Percentiles rank a stretch among this genome's conserved stretches.
phyloP scores from a whole-genome alignment of 1,139 yeast genomes.

The Suhomyces terraborum region DNA sequence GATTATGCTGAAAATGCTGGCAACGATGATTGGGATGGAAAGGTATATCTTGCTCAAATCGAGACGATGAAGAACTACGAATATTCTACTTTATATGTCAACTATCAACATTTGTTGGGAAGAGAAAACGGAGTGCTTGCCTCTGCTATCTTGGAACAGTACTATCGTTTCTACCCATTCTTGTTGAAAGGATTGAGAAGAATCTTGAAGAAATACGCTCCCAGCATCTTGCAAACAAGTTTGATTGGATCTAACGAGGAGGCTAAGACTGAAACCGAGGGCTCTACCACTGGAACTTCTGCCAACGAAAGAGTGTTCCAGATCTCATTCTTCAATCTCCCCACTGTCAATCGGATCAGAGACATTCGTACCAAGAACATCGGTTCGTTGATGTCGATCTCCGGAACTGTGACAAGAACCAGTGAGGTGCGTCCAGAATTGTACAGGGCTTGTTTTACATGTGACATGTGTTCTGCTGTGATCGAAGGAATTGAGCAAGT shows the following conservation, averaged over 20 bases:
- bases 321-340: conserved; percentile 85
- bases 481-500: conserved; percentile 91
- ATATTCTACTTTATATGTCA: conserved; percentile 77
- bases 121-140: conserved; percentile 89
- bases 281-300: conserved; percentile 30
- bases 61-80: conserved; percentile 80
- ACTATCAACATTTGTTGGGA: conserved; percentile 74
- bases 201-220: conserved; percentile 74
- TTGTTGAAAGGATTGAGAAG: conserved; percentile 72
- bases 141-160: conserved; percentile 85
- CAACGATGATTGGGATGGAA: conserved; percentile 50
- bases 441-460: conserved; percentile 81
- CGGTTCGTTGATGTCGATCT: conserved; percentile 80
- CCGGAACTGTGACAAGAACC: conserved; percentile 96
- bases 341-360: conserved; percentile 80
- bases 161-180: conserved; percentile 88
- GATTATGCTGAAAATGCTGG: conserved; percentile 49
- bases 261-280: conserved; percentile 21
- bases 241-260: conserved; percentile 30
- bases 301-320: conserved; percentile 78
- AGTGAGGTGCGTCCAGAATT: conserved; percentile 97
- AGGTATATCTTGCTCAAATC: conserved; percentile 75
- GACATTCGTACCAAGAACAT: conserved; percentile 88
- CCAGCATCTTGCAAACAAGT: conserved; percentile 60
- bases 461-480: conserved; percentile 84